Base-by-base conservation (phyloP, 1,139 yeast species). In the Nakaseomyces bracarensis region DNA sequence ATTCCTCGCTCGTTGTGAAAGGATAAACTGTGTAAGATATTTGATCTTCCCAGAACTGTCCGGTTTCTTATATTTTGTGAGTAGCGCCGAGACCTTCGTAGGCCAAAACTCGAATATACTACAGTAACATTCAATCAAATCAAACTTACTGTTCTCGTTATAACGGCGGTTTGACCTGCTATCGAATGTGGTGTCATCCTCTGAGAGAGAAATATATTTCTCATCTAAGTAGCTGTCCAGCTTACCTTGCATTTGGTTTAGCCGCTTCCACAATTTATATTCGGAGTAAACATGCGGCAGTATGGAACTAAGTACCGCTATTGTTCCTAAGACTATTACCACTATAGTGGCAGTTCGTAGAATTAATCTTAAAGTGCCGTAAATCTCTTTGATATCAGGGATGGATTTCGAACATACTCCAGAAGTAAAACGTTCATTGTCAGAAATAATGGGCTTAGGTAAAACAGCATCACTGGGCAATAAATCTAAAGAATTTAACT, bases 261-360 rank as follows among this genome's bases (percentile, higher is more conserved):
- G 52, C 49, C 70, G 66, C 35, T 53, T 63, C 86, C 86, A 81
- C n/a, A 63, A 57, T 37, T 65, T 57, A 37, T 63, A 63, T 45
- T 77, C 82, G 20, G 61, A 50, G 49, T 65, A 70, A 1, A 67
- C 66, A 4, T 69, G 62, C 0, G 75, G 75, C 1, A 69, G 45
- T 25, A 75, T 57, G 1, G 64, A 63, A 0, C 58, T 38, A 0
- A 72, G 37, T 0, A 78, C 71, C 2, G 46, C 57, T 0, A 75
- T 41, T 0, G 67, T 50, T 27, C 80, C 51, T 1, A 70, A 21
- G 2, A 69, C 59, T 6, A 75, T 56, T 7, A 75, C 56, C 1
- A 68, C 57, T 15, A 64, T 65, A 16, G 72, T 57, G 2, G 68
- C 48, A 9, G 30, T 27, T 27, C 18, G 13, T 9, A 27, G 13